Base-by-base conservation (phyloP, 345 rosid genomes). In the Alliaria petiolata region DNA sequence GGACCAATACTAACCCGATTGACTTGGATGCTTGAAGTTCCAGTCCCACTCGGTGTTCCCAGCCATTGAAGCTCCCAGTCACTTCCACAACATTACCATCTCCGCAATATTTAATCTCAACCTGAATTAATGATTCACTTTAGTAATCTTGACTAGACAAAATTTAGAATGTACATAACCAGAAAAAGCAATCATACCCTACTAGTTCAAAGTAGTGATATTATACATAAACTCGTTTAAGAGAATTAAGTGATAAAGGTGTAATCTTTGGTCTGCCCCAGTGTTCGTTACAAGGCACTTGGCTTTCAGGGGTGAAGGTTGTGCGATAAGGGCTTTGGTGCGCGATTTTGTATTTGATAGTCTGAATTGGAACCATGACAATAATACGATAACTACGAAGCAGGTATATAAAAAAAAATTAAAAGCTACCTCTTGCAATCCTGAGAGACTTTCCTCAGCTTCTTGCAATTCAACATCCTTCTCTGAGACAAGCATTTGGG, bases 1-100 rank as follows among this genome's bases (percentile, higher is more conserved):
- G 28, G 45, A 64, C 60, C 60, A n/a, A 49, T 57, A 74, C 80
- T 70, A 34, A 76, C 80, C 76, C 76, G 13, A 22, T 50, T 30
- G 65, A 43, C 42, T 70, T 79, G 64, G 80, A 87, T 71, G 86
- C 74, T 74, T 82, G 76, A 70, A 84, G 91, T 70, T 91, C 97
- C 93, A 91, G 67, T 82, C 82, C 86, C 65, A 95, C 84, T 34
- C 70, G 78, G 59, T 86, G 90, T 77, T 86, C 87, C 99, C 99
- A 95, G 35, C 99, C 99, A 57, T 86, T 95, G 79, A 95, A 95
- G 80, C 97, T 87, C 49, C 99, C 99, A 22, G 95, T 77, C 55
- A 91, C 88, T 83, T 95, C 99, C 84, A 91, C 97, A 61, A 77
- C 84, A 58, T 88, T 86, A 76, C 95, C 90, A 19, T 88, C 90